Percentiles rank a stretch among this genome's conserved stretches.
These are phyloP conservation scores for Raddia distichophylla DNA, from an alignment of 176 grass and related monocot species.

Conservation along the genomic window DNA sequence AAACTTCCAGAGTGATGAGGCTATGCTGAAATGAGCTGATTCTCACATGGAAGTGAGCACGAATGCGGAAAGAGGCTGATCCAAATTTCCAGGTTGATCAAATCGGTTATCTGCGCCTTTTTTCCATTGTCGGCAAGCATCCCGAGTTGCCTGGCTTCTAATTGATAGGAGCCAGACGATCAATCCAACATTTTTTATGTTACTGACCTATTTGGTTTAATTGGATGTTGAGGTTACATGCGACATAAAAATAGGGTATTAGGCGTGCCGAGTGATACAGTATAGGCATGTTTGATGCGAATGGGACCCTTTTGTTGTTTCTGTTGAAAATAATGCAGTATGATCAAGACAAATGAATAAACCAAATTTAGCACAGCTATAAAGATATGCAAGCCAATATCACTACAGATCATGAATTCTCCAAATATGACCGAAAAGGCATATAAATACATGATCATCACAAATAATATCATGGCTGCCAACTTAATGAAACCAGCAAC, in stretches of 20 bases:
- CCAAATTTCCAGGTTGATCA: not conserved
- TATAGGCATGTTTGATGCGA: conserved; percentile 3
- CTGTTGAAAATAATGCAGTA: not conserved
- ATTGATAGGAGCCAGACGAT: not conserved
- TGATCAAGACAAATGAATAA: no score
- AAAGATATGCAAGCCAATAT: no score
- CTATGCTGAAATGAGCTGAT: not conserved
- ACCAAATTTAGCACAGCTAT: no score
- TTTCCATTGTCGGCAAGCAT: not conserved
- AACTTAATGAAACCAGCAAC: no score
- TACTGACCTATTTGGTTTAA: not conserved
- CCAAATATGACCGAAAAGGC: no score
- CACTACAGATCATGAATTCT: no score
- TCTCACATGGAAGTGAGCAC: conserved; percentile 31
- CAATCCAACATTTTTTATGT: not conserved
- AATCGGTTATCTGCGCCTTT: not conserved
- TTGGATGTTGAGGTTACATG: no score
- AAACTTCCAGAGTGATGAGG: conserved; percentile 68
- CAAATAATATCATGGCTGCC: no score
- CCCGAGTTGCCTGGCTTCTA: not conserved
- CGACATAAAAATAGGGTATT: no score
- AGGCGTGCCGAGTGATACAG: no score
- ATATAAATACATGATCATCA: no score
- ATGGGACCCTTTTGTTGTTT: conserved; percentile 9
- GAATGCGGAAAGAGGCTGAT: not conserved